Percentiles rank a stretch among this genome's conserved stretches.
Evolutionary conservation across 352 stramenopile species (phyloP).

Genomic region (Globisporangium ultimum): DNA sequence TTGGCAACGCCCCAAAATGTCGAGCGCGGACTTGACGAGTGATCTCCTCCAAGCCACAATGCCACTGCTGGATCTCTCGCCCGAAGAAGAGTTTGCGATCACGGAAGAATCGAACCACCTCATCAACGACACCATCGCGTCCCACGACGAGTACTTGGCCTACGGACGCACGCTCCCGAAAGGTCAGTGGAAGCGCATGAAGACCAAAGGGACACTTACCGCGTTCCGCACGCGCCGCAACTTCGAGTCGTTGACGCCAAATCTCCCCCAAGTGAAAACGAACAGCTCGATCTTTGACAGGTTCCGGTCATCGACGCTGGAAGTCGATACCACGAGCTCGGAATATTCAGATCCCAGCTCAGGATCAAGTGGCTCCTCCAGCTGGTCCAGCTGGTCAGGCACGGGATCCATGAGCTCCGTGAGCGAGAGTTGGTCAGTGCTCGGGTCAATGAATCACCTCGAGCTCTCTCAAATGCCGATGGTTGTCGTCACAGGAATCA

Average conservation of each 20-base stretch:
- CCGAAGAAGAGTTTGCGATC: background rate
- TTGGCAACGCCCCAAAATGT: background rate
- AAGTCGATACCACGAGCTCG: background rate
- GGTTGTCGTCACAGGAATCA: slow-evolving; percentile 14
- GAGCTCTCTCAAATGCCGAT: slow-evolving; percentile 12
- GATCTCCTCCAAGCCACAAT: slow-evolving; percentile 10
- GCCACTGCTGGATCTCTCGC: background rate
- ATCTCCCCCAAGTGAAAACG: background rate
- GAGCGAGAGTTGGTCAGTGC: background rate
- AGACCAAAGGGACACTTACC: slow-evolving; percentile 32
- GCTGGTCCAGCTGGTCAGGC: background rate
- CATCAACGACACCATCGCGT: slow-evolving; percentile 1
- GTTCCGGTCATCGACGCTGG: background rate
- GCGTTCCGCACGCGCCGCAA: slow-evolving; percentile 15
- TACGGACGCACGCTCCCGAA: slow-evolving; percentile 29
- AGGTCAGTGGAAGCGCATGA: slow-evolving; percentile 40
- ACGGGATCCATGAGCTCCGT: background rate
- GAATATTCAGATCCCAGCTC: background rate
- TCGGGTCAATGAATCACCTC: background rate
- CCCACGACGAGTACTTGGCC: slow-evolving; percentile 21
- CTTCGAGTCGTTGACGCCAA: background rate
- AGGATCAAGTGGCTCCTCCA: background rate
- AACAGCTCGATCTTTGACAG: background rate
- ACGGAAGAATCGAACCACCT: background rate
- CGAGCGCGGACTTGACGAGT: slow-evolving; percentile 20